Base-by-base conservation (phyloP, 106 monocot species). In the Platanthera guangdongensis region DNA sequence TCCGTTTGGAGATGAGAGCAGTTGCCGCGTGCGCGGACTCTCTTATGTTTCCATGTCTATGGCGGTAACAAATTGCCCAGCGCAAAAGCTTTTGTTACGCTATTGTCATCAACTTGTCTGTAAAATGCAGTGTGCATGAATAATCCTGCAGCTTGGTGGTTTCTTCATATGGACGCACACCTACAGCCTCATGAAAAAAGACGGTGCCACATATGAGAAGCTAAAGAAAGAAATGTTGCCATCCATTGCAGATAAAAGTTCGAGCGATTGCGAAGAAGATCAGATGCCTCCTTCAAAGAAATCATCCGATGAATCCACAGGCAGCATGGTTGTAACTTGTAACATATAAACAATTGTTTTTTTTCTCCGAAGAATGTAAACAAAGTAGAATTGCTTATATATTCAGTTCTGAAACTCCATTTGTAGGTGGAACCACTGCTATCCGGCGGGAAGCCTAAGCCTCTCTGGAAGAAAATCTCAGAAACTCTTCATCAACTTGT, bases 161-260 rank as follows among this genome's bases (percentile, higher is more conserved):
- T 77, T 94, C 74, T 85, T 74, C 81, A 87, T 94, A 80, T 94
- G 94, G 94, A 89, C 94, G 4, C 79, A 88, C 47, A 74, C 90
- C 15, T 91, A 84, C 62, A 79, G 89, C 75, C 80, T 91, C 4
- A 91, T 94, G 77, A 88, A 75, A 73, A 81, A 63, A 46, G 50
- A 39, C 7, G 54, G 30, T 1, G 46, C 12, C 0, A 73, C 19
- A 47, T 22, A 73, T 22, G 25, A 52, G 73, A 73, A 73, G 73
- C 51, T 50, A 51, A 52, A 73, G 28, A 51, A 9, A 51, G 73
- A 52, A 52, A 10, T 8, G 6, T 30, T 45, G 45, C 55, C 55
- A 30, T 5, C 2, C 7, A 73, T 73, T 6, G 51, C 73, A 10
- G 52, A 73, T 73, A 51, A 8, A 51, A 73, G 16, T 13, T 52